Evolutionary conservation across 2,329 filamentous ascomycete species (phyloP).

Genomic region (Orbilia ellipsospora): DNA sequence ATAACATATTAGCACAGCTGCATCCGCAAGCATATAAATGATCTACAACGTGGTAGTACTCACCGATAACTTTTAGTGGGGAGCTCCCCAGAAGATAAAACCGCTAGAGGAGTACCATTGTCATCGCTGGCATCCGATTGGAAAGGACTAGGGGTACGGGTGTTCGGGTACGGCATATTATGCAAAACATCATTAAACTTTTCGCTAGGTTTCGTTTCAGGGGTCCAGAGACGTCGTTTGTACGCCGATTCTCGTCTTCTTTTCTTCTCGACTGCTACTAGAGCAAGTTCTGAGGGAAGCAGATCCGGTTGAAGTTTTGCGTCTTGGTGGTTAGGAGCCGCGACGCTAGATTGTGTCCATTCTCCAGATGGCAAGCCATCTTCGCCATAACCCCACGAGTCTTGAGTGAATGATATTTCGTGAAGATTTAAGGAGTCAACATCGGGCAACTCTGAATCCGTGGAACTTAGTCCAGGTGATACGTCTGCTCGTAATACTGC

Average conservation of each 20-base stretch:
- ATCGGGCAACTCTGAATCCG: constrained; percentile 16
- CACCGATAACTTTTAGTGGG: neutral
- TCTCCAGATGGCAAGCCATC: constrained; percentile 11
- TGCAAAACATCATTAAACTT: neutral
- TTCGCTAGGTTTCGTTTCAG: neutral
- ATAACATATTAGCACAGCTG: too few relatives aligned
- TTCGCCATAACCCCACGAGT: constrained; percentile 1
- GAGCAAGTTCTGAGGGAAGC: neutral
- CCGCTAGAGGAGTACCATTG: neutral
- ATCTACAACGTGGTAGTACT: neutral
- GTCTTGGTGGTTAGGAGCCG: neutral
- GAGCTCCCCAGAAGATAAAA: constrained; percentile 1
- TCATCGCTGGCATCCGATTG: constrained; percentile 8
- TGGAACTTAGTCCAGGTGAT: constrained; percentile 8
- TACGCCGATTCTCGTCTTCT: constrained; percentile 5
- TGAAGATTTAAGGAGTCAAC: constrained; percentile 18
- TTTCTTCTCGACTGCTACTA: constrained; percentile 9
- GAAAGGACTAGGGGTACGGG: neutral
- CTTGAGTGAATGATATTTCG: constrained; percentile 13
- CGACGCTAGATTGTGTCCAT: constrained; percentile 12
- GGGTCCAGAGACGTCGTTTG: neutral
- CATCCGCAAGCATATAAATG: too few relatives aligned
- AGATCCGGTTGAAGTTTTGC: neutral
- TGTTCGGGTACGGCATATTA: neutral
- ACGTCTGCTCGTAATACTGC: neutral